Base-by-base conservation (phyloP, 192 early-diverging fungal species). In the Diversispora epigaea region DNA sequence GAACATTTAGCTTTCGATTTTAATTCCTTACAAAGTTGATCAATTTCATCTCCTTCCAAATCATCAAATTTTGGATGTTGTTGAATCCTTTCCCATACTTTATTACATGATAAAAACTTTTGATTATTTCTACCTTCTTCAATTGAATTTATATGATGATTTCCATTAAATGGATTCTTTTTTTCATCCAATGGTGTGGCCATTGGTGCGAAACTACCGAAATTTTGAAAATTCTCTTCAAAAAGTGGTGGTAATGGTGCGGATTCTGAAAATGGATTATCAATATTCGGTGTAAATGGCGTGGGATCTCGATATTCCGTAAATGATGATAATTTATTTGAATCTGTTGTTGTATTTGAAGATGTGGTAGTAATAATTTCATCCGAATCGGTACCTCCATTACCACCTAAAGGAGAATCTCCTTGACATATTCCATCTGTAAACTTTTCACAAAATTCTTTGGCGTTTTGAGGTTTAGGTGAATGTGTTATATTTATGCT, bases 1-100 rank as follows among this genome's bases (percentile, higher is more conserved):
- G 87, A 86, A 70, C 86, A 89, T 73, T 80, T 86, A 19, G 87
- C 86, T 77, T 85, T 86, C 14, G 79, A 62, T 62, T 87, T 85
- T 50, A 89, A 63, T 50, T 86, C 83, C 52, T 52, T 56, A 40
- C 87, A 89, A 8, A 89, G 68, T 50, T 76, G 56, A 56, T 80
- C 77, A 11, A 85, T 79, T 41, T 86, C 84, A 61, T 85, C 83
- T 58, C 84, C 83, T 60, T 87, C 83, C 4, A 83, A 79, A 58
- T 86, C 86, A 60, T 89, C 87, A 71, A 86, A 83, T 22, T 82
- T 84, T 50, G 87, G 87, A 58, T 89, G 87, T 70, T 86, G 80
- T 52, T 82, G 79, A 62, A 89, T 72, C 10, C 78, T 78, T 67
- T 87, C 86, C 87, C 87, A 89, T n/a, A 83, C 82, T 46, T 87